Conservation (phyloP, 108 stramenopile genomes). For the Skeletonema tropicum region DNA sequence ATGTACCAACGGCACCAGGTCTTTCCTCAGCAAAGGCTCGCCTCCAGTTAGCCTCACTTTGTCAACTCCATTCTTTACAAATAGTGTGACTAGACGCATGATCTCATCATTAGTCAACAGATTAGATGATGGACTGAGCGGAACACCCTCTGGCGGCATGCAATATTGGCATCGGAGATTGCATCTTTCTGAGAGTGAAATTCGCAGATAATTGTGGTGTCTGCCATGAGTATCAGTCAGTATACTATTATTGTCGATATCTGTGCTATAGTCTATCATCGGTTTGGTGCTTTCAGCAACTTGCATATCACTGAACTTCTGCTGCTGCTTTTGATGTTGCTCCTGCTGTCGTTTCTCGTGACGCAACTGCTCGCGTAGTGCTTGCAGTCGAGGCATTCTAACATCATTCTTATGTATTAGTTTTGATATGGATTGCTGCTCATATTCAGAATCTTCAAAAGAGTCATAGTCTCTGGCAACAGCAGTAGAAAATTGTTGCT, state of each 20-base stretch:
- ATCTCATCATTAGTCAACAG: conserved; percentile 89
- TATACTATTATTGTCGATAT: conserved; percentile 21
- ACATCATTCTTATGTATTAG: background rate
- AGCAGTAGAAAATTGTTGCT: conserved; percentile 17
- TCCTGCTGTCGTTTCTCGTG: conserved; percentile 14
- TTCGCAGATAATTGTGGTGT: conserved; percentile 93
- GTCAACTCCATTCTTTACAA: conserved; percentile 81
- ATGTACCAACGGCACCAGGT: conserved; percentile 73
- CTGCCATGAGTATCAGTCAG: conserved; percentile 88
- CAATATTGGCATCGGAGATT: conserved; percentile 98
- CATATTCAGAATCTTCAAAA: conserved; percentile 13
- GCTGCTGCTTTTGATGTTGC: background rate
- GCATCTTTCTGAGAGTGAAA: conserved; percentile 96
- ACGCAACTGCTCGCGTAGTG: conserved; percentile 36
- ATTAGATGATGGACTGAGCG: conserved; percentile 66
- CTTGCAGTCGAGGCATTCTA: conserved; percentile 38
- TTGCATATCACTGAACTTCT: background rate
- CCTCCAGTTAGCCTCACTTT: conserved; percentile 93
- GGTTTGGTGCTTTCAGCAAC: background rate
- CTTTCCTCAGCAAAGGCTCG: conserved; percentile 91
- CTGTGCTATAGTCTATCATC: background rate
- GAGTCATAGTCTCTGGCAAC: conserved; percentile 10
- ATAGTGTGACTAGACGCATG: conserved; percentile 72
- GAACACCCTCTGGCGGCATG: conserved; percentile 98
- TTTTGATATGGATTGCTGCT: background rate